phyloP scores from a whole-genome alignment of 2,329 filamentous ascomycete genomes.

The Hypoxylon sp. region DNA sequence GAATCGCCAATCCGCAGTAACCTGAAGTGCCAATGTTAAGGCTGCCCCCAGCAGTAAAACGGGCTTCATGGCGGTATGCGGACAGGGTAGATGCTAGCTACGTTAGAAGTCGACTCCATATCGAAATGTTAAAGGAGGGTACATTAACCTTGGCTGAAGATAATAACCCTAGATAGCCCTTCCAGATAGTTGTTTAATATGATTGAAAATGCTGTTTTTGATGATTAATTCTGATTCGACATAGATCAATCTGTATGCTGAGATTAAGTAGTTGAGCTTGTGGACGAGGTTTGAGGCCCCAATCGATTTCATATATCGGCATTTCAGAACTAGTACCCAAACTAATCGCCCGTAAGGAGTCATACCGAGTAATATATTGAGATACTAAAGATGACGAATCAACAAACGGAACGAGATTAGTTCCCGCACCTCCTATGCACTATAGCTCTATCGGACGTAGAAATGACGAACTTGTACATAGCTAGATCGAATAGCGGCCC shows the following conservation, averaged over 20 bases:
- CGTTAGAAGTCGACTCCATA: conserved; percentile 48
- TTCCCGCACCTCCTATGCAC: conserved; percentile 19
- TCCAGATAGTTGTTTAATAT: conserved; percentile 23
- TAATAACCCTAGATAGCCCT: conserved; percentile 48
- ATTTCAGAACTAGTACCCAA: background rate
- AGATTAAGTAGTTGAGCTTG: background rate
- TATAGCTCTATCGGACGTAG: conserved; percentile 6
- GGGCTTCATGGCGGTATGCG: conserved; percentile 45
- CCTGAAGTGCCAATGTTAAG: conserved; percentile 29
- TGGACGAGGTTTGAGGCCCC: background rate
- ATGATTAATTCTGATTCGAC: background rate
- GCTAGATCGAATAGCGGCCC: conserved; percentile 28
- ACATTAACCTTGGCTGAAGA: conserved; percentile 52
- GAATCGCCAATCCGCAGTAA: conserved; percentile 60
- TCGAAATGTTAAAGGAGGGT: conserved; percentile 45
- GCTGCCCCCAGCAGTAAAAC: conserved; percentile 23
- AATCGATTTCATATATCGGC: conserved; percentile 6
- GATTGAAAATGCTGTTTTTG: background rate
- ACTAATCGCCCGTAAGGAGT: background rate
- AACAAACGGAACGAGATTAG: background rate
- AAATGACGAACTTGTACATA: conserved; percentile 13
- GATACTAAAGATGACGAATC: conserved; percentile 5
- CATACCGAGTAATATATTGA: background rate
- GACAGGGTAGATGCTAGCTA: conserved; percentile 35
- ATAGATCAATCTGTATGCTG: background rate